A percentile compares a stretch with the other conserved stretches of the same genome.
Conservation (phyloP, 2,329 filamentous ascomycete species). For the Talaromyces islandicus region DNA sequence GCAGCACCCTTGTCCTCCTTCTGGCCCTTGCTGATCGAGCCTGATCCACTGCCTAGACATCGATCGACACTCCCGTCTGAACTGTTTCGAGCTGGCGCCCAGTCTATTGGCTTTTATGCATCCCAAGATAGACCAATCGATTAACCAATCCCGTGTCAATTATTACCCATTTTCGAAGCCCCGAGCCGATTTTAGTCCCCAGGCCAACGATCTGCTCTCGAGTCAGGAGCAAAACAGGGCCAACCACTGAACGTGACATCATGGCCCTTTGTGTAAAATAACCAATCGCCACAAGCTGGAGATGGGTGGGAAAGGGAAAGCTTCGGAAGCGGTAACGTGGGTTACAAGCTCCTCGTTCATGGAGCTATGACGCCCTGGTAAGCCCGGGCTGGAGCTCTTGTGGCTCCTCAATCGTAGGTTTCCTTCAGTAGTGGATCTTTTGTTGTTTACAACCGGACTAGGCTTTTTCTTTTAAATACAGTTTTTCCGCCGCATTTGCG, state of each 20-base stretch:
- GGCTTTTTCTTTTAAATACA: conserved; percentile 13
- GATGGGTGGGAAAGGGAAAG: neutral
- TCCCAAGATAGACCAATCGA: neutral
- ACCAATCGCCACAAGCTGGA: neutral
- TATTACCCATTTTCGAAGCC: neutral
- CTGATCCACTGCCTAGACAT: neutral
- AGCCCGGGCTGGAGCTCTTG: neutral
- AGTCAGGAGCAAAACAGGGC: neutral
- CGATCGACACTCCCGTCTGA: neutral
- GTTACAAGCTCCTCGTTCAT: neutral
- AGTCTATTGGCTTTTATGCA: neutral
- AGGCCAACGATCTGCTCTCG: neutral
- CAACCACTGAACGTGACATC: neutral
- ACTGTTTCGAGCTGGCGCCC: neutral
- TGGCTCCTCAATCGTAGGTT: neutral
- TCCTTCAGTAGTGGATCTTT: neutral
- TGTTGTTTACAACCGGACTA: neutral
- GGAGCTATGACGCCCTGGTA: neutral
- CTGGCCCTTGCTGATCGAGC: neutral
- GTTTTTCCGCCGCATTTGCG: conserved; percentile 7
- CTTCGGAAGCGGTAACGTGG: neutral
- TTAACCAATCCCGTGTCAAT: neutral
- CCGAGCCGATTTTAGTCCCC: neutral
- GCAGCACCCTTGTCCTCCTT: neutral
- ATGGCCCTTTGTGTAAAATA: neutral